Evolutionary conservation across 306 rosid genomes (phyloP).

Genomic region (Gillenia trifoliata): DNA sequence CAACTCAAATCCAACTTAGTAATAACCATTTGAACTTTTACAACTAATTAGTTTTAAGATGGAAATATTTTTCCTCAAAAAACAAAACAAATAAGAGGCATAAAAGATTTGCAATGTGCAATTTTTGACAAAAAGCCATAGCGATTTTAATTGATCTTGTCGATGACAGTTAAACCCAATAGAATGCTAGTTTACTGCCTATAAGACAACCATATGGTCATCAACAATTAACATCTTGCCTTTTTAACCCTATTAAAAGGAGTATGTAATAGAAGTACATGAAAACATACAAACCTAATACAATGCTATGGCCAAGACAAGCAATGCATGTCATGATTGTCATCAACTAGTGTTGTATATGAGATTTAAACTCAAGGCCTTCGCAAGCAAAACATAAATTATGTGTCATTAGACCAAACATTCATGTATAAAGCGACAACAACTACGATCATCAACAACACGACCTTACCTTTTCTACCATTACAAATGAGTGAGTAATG

Average conservation of each 20-base stretch:
- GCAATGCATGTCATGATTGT: neutral
- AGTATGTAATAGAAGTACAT: no score
- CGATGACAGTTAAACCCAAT: neutral
- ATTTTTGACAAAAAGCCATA: neutral
- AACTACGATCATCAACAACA: neutral
- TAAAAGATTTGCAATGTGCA: neutral
- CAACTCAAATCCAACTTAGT: neutral
- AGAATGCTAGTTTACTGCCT: neutral
- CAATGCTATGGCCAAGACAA: neutral
- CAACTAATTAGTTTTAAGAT: neutral
- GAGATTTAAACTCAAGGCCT: neutral
- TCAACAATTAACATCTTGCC: no score
- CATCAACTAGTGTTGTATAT: neutral
- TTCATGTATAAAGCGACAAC: neutral
- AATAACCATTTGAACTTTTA: no score
- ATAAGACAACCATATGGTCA: no score
- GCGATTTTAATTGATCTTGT: neutral
- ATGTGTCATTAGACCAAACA: neutral
- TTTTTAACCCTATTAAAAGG: no score
- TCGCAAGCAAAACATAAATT: neutral
- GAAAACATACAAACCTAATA: neutral
- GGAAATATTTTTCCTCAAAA: neutral
- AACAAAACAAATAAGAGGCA: neutral
- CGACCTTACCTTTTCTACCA: neutral
- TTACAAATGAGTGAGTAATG: neutral